These are phyloP conservation scores for Geranium rotundifolium DNA, from an alignment of 345 rosid genomes.

Conservation along the genomic window DNA sequence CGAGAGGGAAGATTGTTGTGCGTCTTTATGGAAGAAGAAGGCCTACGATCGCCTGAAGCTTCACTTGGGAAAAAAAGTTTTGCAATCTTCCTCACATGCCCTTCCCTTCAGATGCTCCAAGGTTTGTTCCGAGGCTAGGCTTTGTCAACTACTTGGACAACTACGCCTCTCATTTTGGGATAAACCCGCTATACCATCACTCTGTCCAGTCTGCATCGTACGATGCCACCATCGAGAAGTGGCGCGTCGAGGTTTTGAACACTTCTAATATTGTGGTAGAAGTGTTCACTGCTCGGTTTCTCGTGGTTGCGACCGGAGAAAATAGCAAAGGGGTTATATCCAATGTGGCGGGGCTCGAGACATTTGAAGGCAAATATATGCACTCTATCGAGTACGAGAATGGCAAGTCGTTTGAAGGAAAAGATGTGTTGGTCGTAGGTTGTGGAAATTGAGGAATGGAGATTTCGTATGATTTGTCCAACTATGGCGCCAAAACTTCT, in stretches of 20 bases:
- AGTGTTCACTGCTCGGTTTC: slow-evolving; percentile 21
- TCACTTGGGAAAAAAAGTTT: slow-evolving; percentile 38
- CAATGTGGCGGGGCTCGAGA: slow-evolving; percentile 21
- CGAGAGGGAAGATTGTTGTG: slow-evolving; percentile 45
- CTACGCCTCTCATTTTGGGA: slow-evolving; percentile 24
- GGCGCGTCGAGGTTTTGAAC: slow-evolving; percentile 29
- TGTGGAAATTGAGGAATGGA: slow-evolving; percentile 64
- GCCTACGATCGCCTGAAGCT: slow-evolving; percentile 39
- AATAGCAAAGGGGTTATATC: slow-evolving; percentile 30
- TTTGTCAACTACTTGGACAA: slow-evolving; percentile 40
- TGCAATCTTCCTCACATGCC: slow-evolving; percentile 44
- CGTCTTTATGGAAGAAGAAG: slow-evolving; percentile 44
- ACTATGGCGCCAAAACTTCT: slow-evolving; percentile 25
- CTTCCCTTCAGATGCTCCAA: slow-evolving; percentile 22
- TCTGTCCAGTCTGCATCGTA: slow-evolving; percentile 17
- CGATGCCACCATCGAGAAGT: slow-evolving; percentile 6
- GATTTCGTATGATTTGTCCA: slow-evolving; percentile 40
- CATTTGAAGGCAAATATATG: slow-evolving; percentile 26
- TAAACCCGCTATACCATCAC: slow-evolving; percentile 20
- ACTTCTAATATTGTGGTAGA: neutral
- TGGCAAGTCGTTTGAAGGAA: slow-evolving; percentile 15
- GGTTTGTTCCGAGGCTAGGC: slow-evolving; percentile 24
- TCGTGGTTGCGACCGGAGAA: slow-evolving; percentile 47
- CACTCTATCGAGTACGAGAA: slow-evolving; percentile 37
- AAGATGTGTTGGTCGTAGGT: slow-evolving; percentile 49